Percentiles rank a stretch among this genome's conserved stretches.
Evolutionary conservation across 2,329 filamentous ascomycete species (phyloP).

Genomic region (Cercospora zeae-maydis): DNA sequence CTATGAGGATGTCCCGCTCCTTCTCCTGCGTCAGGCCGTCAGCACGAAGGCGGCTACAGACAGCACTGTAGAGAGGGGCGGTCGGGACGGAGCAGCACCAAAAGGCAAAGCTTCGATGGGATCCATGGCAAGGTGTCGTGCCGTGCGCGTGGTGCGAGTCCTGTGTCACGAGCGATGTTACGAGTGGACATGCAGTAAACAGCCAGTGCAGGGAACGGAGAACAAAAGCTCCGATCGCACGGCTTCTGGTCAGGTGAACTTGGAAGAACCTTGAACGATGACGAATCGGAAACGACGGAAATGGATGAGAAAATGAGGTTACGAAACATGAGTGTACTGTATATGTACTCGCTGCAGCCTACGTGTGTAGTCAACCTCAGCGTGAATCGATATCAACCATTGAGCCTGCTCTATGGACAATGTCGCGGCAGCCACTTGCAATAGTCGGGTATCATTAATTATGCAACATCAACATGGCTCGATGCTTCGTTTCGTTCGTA

Average conservation of each 20-base stretch:
- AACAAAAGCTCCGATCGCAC: not conserved
- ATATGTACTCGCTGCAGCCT: not conserved
- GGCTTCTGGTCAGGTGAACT: not conserved
- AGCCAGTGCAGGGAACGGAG: not conserved
- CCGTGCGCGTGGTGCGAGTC: too few relatives aligned
- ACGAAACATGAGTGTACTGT: not conserved
- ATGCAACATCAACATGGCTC: slow-evolving; percentile 8
- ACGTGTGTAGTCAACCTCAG: not conserved
- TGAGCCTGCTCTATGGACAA: not conserved
- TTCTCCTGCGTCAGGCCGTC: not conserved
- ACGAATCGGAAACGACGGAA: not conserved
- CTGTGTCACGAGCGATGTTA: too few relatives aligned
- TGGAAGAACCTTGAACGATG: not conserved
- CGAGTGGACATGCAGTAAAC: too few relatives aligned
- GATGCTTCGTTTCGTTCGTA: slow-evolving; percentile 26
- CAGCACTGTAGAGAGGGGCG: not conserved
- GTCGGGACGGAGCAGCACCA: not conserved
- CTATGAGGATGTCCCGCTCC: not conserved
- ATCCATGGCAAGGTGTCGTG: not conserved
- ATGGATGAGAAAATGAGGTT: not conserved
- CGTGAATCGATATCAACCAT: not conserved
- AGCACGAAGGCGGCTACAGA: not conserved
- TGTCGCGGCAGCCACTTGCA: not conserved
- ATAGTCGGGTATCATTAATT: slow-evolving; percentile 7
- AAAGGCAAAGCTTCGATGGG: not conserved